These are phyloP conservation scores for Fusarium sp. DNA, from an alignment of 2,329 filamentous ascomycete genomes.

Conservation along the genomic window DNA sequence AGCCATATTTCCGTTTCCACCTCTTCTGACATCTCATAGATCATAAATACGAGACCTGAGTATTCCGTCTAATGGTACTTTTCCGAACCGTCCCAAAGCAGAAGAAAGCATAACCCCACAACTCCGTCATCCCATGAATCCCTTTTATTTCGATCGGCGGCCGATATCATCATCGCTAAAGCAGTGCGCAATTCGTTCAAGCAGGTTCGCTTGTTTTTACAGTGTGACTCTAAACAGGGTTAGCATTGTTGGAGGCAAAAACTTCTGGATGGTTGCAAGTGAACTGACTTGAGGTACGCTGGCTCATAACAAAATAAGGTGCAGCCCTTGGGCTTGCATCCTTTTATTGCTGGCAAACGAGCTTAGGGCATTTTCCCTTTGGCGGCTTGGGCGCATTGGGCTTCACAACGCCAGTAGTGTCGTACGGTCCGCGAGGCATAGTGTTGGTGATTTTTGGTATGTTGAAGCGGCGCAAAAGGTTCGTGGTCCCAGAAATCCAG, in stretches of 20 bases:
- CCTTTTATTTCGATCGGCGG: conserved; percentile 46
- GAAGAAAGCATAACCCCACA: conserved; percentile 46
- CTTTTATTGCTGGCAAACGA: conserved; percentile 32
- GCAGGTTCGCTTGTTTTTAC: conserved; percentile 32
- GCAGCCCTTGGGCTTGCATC: conserved; percentile 21
- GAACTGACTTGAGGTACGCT: conserved; percentile 38
- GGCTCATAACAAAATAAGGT: conserved; percentile 32
- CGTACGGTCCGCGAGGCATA: conserved; percentile 58
- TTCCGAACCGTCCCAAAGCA: conserved; percentile 47
- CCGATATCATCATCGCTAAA: conserved; percentile 46
- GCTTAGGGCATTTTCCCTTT: conserved; percentile 48
- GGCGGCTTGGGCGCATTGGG: conserved; percentile 56
- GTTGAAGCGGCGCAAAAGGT: conserved; percentile 20
- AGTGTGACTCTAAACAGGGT: conserved; percentile 37
- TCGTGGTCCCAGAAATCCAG: conserved; percentile 29
- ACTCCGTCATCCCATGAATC: conserved; percentile 41
- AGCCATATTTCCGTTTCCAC: conserved; percentile 42
- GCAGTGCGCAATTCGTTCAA: conserved; percentile 42
- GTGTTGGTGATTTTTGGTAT: conserved; percentile 25
- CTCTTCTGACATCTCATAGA: conserved; percentile 44
- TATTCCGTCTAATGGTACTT: conserved; percentile 47
- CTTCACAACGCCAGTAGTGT: conserved; percentile 57
- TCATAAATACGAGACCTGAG: conserved; percentile 41
- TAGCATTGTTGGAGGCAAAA: conserved; percentile 19
- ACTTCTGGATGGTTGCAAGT: neutral